phyloP scores from a whole-genome alignment of 305 asterid species.

The Fraxinus floribunda region DNA sequence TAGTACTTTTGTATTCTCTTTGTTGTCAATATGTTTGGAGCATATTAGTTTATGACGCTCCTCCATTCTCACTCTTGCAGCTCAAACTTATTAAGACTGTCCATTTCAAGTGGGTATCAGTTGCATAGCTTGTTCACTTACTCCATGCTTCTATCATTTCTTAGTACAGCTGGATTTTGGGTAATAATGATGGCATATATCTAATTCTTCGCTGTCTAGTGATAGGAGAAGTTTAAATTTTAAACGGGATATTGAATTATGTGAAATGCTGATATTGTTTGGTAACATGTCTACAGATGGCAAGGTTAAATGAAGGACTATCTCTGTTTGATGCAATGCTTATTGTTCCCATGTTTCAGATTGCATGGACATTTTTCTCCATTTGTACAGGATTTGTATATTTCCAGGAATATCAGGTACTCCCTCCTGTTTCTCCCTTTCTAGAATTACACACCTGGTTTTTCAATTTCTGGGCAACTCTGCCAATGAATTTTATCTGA shows the following conservation, averaged over 20 bases:
- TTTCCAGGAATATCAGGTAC: conserved; percentile 94
- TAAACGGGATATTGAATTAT: conserved; percentile 7
- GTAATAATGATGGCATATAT: conserved; percentile 36
- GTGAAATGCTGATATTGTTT: conserved; percentile 24
- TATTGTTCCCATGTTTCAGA: conserved; percentile 98
- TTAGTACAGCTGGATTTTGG: conserved; percentile 98
- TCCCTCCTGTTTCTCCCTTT: conserved; percentile 11
- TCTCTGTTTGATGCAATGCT: conserved; percentile 90
- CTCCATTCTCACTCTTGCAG: conserved; percentile 43
- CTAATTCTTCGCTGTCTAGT: conserved; percentile 21
- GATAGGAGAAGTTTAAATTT: conserved; percentile 9
- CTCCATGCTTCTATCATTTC: conserved; percentile 78
- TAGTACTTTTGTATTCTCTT: conserved; percentile 25
- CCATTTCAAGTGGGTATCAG: conserved; percentile 73
- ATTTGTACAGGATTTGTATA: conserved; percentile 97
- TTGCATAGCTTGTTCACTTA: conserved; percentile 97
- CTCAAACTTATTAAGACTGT: conserved; percentile 84
- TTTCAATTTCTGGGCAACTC: neutral
- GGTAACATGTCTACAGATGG: conserved; percentile 63
- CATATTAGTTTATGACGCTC: conserved; percentile 25
- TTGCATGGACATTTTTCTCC: conserved; percentile 95
- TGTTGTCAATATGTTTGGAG: conserved; percentile 21
- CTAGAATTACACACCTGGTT: neutral
- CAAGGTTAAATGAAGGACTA: conserved; percentile 88
- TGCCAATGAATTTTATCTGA: conserved; percentile 1